phyloP scores from a whole-genome alignment of 306 rosid genomes.

The Rosa lucieae region DNA sequence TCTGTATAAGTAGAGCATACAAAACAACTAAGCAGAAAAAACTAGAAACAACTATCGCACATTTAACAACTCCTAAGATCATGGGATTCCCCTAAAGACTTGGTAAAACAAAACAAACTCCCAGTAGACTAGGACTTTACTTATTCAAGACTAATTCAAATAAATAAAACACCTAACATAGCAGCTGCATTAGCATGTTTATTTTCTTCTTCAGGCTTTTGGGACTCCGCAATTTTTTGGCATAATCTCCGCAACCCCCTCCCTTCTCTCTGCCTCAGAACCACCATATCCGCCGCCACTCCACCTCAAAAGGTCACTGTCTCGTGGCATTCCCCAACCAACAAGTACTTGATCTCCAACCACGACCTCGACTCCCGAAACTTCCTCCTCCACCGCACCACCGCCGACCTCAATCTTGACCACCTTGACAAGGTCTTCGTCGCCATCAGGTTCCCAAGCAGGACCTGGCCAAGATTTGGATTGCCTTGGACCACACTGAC shows the following conservation, averaged over 20 bases:
- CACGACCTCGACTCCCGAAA: slow-evolving; percentile 60
- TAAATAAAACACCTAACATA: background rate
- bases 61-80: background rate
- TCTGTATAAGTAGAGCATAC: background rate
- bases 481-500: slow-evolving; percentile 70
- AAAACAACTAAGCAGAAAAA: background rate
- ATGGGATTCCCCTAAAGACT: background rate
- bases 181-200: too few relatives aligned
- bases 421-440: slow-evolving; percentile 68
- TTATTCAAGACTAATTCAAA: background rate
- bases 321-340: slow-evolving; percentile 17
- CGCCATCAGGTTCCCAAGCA: slow-evolving; percentile 86
- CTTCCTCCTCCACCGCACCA: slow-evolving; percentile 58
- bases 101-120: background rate
- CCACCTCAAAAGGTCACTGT: slow-evolving; percentile 31
- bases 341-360: slow-evolving; percentile 52
- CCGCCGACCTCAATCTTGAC: slow-evolving; percentile 62
- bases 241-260: slow-evolving; percentile 31
- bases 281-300: background rate
- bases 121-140: background rate
- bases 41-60: background rate
- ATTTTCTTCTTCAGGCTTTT: too few relatives aligned
- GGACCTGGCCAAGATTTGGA: slow-evolving; percentile 59
- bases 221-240: slow-evolving; percentile 5
- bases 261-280: slow-evolving; percentile 18